Evolutionary conservation across 1,284 basidiomycete species (phyloP).

Genomic region (Meira nashicola): DNA sequence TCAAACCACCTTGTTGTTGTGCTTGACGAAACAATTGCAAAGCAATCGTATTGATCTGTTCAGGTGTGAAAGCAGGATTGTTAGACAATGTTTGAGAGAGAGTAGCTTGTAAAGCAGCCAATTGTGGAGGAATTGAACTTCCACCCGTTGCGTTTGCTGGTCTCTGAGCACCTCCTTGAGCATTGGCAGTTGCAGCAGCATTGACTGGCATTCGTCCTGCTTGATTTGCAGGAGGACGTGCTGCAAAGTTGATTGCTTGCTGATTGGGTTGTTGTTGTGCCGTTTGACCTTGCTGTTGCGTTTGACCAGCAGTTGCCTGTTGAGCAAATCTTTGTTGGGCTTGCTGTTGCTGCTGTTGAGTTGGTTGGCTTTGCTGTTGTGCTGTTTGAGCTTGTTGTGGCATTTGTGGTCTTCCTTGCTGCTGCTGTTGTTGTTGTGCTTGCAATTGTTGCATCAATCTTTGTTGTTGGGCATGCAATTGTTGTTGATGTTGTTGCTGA

Average conservation of each 20-base stretch:
- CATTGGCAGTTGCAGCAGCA: background rate
- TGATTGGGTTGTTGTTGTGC: background rate
- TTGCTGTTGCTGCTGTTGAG: constrained; percentile 25
- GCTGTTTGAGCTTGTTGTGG: constrained; percentile 22
- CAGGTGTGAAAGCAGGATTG: constrained; percentile 11
- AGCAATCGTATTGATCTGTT: constrained; percentile 16
- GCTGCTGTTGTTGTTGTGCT: constrained; percentile 13
- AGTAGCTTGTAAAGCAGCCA: constrained; percentile 6
- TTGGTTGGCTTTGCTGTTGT: constrained; percentile 20
- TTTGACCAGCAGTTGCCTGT: background rate
- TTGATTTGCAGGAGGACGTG: background rate
- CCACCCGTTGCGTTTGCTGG: background rate
- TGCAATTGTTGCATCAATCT: constrained; percentile 4
- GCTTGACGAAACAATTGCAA: constrained; percentile 13
- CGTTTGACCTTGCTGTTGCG: background rate
- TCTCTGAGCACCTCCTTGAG: background rate
- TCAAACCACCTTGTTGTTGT: background rate
- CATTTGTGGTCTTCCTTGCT: constrained; percentile 19
- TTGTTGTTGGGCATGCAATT: constrained; percentile 11
- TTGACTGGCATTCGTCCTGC: constrained; percentile 2
- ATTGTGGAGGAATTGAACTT: background rate
- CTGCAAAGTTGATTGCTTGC: background rate
- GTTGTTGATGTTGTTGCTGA: background rate
- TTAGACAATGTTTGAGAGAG: constrained; percentile 5
- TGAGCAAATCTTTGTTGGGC: constrained; percentile 22